These are phyloP conservation scores for Chlamydomonas incerta DNA, from an alignment of 139 green algal genomes.

Conservation along the genomic window DNA sequence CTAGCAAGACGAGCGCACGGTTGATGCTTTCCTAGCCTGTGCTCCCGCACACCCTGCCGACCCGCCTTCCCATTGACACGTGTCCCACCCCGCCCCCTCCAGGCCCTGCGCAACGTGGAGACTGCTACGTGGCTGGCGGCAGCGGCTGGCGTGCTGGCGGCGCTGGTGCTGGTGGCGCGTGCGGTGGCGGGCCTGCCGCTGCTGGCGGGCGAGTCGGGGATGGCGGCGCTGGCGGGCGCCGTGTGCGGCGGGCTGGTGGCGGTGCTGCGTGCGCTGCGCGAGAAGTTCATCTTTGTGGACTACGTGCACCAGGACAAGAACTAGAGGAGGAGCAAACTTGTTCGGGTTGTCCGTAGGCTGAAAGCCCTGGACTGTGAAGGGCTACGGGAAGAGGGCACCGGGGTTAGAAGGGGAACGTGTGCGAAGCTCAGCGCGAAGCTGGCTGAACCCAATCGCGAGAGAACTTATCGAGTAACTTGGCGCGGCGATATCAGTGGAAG, in stretches of 20 bases:
- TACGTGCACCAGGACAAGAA: constrained; percentile 24
- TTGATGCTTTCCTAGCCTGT: too few species aligned
- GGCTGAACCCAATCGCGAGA: too few species aligned
- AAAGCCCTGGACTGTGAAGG: too few species aligned
- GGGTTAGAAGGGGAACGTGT: too few species aligned
- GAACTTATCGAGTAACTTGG: too few species aligned
- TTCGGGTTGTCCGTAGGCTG: too few species aligned
- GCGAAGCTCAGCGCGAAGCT: too few species aligned
- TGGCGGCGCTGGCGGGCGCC: not conserved
- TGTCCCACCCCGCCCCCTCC: not conserved
- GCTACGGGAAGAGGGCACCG: too few species aligned
- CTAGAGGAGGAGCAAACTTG: too few species aligned
- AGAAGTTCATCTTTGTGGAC: constrained; percentile 14
- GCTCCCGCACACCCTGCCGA: too few species aligned
- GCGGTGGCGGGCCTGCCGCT: not conserved
- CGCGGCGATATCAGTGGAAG: too few species aligned
- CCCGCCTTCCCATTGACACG: not conserved
- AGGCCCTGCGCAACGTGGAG: constrained; percentile 18
- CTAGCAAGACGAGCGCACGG: too few species aligned
- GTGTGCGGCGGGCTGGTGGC: not conserved
- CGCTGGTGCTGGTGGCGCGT: not conserved
- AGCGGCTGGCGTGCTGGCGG: not conserved
- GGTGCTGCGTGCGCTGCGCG: not conserved
- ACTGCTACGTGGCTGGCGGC: not conserved
- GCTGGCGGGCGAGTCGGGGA: not conserved